phyloP scores from a whole-genome alignment of 164 flowering plant species.

The Vitis amurensis region DNA sequence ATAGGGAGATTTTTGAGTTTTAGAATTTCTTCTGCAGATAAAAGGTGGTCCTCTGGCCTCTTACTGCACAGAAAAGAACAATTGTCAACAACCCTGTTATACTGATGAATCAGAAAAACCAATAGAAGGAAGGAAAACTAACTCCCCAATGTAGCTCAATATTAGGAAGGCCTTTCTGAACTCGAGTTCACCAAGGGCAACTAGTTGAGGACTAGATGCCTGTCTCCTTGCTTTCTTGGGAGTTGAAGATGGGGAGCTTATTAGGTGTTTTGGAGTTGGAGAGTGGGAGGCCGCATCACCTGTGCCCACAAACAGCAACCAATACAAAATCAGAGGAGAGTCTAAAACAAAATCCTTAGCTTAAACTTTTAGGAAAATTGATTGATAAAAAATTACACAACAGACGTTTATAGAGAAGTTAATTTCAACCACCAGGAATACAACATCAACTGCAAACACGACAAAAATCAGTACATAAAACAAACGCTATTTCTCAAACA shows the following conservation, averaged over 20 bases:
- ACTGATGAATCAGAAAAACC: not conserved
- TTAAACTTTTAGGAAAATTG: not conserved
- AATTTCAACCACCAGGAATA: too few relatives aligned
- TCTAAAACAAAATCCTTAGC: not conserved
- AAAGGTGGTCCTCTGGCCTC: conserved; percentile 33
- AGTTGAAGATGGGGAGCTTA: not conserved
- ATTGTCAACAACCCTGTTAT: not conserved
- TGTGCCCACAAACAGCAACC: not conserved
- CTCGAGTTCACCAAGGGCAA: conserved; percentile 50
- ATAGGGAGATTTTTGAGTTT: conserved; percentile 27
- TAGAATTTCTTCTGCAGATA: conserved; percentile 29
- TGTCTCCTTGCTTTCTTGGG: too few relatives aligned
- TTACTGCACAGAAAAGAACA: conserved; percentile 25
- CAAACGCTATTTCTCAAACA: too few relatives aligned
- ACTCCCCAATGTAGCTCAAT: conserved; percentile 55
- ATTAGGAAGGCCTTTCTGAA: conserved; percentile 56
- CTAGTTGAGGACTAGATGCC: conserved; percentile 12
- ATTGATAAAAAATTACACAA: not conserved
- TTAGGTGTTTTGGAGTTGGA: not conserved
- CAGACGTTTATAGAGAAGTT: too few relatives aligned
- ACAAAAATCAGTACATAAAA: too few relatives aligned
- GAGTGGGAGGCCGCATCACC: conserved; percentile 4
- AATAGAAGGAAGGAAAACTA: conserved; percentile 9
- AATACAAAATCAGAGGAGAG: not conserved
- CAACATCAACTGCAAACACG: too few relatives aligned